Conservation (phyloP, 1,284 basidiomycete species). For the Boletus semigastroideus region DNA sequence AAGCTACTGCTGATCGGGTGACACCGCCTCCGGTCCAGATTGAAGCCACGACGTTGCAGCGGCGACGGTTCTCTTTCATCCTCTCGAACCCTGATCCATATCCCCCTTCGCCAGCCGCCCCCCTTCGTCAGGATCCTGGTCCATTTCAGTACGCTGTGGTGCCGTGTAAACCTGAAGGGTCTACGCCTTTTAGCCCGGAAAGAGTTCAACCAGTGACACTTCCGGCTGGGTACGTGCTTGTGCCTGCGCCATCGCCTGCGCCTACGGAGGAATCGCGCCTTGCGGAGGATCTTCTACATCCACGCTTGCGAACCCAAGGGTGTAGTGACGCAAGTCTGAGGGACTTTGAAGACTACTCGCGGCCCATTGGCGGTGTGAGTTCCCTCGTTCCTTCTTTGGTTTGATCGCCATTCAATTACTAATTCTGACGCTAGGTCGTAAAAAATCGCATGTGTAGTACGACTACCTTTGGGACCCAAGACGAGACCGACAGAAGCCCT, state of each 20-base stretch:
- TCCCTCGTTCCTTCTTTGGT: neutral
- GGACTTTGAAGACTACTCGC: slow-evolving; percentile 46
- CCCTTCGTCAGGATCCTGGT: neutral
- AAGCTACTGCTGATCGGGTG: neutral
- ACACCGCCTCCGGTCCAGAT: slow-evolving; percentile 21
- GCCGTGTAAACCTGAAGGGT: neutral
- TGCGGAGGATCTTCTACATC: slow-evolving; percentile 41
- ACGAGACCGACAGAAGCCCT: slow-evolving; percentile 18
- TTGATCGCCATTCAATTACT: neutral
- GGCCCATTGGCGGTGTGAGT: slow-evolving; percentile 44
- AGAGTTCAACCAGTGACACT: slow-evolving; percentile 3
- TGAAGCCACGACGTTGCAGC: slow-evolving; percentile 17
- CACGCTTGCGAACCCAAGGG: slow-evolving; percentile 32
- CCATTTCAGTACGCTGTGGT: slow-evolving; percentile 1
- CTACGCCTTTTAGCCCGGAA: neutral
- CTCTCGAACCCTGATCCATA: slow-evolving; percentile 32
- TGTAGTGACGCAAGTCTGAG: slow-evolving; percentile 39
- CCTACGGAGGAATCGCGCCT: slow-evolving; percentile 36
- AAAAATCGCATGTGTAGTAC: slow-evolving; percentile 40
- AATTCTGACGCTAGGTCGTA: slow-evolving; percentile 30
- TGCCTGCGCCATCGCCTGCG: slow-evolving; percentile 35
- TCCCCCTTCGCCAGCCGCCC: slow-evolving; percentile 13
- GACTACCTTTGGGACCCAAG: slow-evolving; percentile 39
- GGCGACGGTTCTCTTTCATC: slow-evolving; percentile 30
- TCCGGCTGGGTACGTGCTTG: slow-evolving; percentile 2